Evolutionary conservation across 2,329 filamentous ascomycete genomes (phyloP).

Genomic region (Elsinoe batatas): DNA sequence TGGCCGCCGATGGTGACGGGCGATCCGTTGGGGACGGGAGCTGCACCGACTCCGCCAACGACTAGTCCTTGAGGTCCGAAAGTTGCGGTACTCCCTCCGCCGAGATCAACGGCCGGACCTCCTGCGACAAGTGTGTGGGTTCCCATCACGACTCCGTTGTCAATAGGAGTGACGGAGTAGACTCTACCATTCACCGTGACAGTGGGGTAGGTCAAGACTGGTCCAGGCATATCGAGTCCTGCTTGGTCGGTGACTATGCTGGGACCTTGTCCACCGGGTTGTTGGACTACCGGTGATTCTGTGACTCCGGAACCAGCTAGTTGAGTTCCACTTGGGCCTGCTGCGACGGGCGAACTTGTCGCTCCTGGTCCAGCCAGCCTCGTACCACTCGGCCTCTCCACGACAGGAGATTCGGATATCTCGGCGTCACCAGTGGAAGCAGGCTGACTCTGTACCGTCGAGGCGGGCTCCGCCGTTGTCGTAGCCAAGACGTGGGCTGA

Average conservation of each 20-base stretch:
- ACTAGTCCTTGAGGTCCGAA: conserved; percentile 17
- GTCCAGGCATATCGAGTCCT: background rate
- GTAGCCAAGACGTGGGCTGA: background rate
- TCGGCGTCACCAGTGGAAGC: background rate
- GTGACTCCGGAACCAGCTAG: too few species aligned
- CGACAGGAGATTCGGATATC: background rate
- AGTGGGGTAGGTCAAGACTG: conserved; percentile 15
- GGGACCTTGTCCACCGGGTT: background rate
- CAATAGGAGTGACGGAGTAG: conserved; percentile 15
- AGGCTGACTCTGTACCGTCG: background rate
- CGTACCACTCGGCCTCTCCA: too few species aligned
- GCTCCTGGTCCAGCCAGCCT: too few species aligned
- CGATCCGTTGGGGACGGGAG: conserved; percentile 8
- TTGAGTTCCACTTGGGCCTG: too few species aligned
- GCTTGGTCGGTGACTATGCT: background rate
- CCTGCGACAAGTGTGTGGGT: conserved; percentile 16
- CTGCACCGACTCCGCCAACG: conserved; percentile 12
- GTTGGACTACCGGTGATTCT: background rate
- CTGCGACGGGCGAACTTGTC: too few species aligned
- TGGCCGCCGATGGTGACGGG: background rate
- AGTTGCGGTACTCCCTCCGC: conserved; percentile 16
- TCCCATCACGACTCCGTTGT: conserved; percentile 16
- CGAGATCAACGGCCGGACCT: conserved; percentile 17
- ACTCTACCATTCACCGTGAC: conserved; percentile 14
- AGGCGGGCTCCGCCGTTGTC: conserved; percentile 17